Evolutionary conservation across 805 yeast species (phyloP), one percentile per base, ranked within the genome.

Genomic region (Starmera dryadoides): DNA sequence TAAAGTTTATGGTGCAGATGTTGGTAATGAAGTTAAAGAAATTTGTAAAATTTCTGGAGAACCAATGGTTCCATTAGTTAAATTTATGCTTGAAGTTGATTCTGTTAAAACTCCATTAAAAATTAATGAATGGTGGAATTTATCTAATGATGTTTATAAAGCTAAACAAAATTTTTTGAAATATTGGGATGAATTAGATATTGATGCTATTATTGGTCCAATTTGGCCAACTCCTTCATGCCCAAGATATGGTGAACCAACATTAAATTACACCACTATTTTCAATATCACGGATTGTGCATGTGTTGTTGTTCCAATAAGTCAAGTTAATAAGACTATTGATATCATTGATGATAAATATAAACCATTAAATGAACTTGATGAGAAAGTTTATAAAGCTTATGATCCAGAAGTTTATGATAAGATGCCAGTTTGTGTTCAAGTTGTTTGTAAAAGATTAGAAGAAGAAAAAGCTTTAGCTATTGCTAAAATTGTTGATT

Each of bases 341-440:
- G 68, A 61, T 37, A 33, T 38, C 6, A 40, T 18, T 17, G 58
- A 52, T 30, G 41, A 42, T 25, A 37, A 44, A 3, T 46, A 49
- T 30, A 34, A 41, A 12, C 48, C 60, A 9, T 56, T 56, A 41
- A 52, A 50, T 31, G 54, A 56, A n/a, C 33, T 48, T 3, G 68
- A 63, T 32, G 46, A 52, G 31, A 34, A 32, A 3, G 48, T 48
- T 38, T 51, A 59, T 54, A 52, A 59, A 10, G 51, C 60, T 28
- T 74, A 73, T 56, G 60, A 69, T 42, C 34, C 30, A 11, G 34
- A 36, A 23, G 17, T 36, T 6, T 30, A 15, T 30, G 22, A 36
- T 16, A 20, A 57, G 65, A 72, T 71, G 38, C 78, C 81, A 0
- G 73, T 76, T 4, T 63, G 69, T 2, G 42, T 77, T 5, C 84